These are phyloP conservation scores for Aspergillus chevalieri DNA, from an alignment of 2,329 filamentous ascomycete genomes.

Conservation along the genomic window DNA sequence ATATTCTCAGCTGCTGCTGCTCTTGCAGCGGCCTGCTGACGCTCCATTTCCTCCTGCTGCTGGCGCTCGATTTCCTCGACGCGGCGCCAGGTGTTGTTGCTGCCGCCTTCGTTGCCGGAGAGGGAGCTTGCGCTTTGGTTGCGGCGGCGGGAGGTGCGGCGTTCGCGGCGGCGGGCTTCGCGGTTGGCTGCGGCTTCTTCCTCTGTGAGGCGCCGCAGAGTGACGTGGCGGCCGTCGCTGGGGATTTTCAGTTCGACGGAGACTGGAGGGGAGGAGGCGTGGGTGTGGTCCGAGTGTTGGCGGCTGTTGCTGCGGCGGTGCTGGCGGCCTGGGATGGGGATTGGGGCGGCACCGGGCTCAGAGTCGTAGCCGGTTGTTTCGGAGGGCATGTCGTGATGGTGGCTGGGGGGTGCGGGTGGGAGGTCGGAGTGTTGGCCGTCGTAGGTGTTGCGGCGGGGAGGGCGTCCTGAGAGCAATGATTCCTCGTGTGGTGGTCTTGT, in stretches of 20 bases:
- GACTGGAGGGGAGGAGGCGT: constrained; percentile 53
- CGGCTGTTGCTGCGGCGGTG: constrained; percentile 26
- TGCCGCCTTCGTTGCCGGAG: constrained; percentile 32
- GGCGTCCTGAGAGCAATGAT: constrained; percentile 27
- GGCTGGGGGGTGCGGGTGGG: constrained; percentile 36
- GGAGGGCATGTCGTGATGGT: constrained; percentile 35
- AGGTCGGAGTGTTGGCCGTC: constrained; percentile 26
- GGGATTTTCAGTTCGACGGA: constrained; percentile 62
- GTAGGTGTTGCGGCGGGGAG: constrained; percentile 24
- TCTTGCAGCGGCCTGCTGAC: constrained; percentile 28
- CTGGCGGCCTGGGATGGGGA: constrained; percentile 25
- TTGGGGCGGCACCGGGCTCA: constrained; percentile 26
- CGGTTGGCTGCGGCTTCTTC: constrained; percentile 58
- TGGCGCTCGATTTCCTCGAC: constrained; percentile 44
- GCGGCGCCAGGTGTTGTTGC: constrained; percentile 42
- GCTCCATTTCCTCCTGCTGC: constrained; percentile 40
- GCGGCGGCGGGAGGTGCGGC: constrained; percentile 35
- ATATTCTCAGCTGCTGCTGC: constrained; percentile 1
- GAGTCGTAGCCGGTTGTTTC: constrained; percentile 25
- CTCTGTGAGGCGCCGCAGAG: constrained; percentile 55
- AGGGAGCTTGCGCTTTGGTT: constrained; percentile 37
- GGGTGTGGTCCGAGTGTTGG: constrained; percentile 32
- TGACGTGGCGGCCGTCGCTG: constrained; percentile 58
- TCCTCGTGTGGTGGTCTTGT: constrained; percentile 28
- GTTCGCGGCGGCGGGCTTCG: constrained; percentile 46